Base-by-base conservation (phyloP, 257 asterid species). In the Przewalskia tangutica region DNA sequence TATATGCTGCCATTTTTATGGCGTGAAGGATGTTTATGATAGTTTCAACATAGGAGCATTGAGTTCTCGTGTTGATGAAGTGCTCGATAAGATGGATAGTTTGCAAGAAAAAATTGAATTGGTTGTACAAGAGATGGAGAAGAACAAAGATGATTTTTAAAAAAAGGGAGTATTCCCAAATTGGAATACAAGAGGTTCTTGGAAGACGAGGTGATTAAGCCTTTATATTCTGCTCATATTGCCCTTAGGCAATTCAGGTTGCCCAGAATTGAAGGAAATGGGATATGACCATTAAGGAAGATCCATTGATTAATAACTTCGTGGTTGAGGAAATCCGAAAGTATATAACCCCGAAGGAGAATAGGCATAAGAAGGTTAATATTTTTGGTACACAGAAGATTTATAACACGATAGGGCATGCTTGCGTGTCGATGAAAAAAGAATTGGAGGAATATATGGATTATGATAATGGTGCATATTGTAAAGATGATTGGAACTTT, bases 381-480 rank as follows among this genome's bases (percentile, higher is more conserved):
- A 89, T 93, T 3, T 95, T 90, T 23, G 95, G 98, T 68, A 79
- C 89, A 10, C 91, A 86, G 75, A 89, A 82, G 82, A 86, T 92
- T 1, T 84, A 91, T 85, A 95, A 85, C 91, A 86, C 97, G 82
- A 90, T 95, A 16, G 98, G 98, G 13, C 98, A 95, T 51, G 87
- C 95, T n/a, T 95, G 98, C 44, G 93, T 84, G 58, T 32, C 59
- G 23, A 82, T 92, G 93, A 93, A 88, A 85, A 89, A 86, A 62
- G 98, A 95, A 63, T 46, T 95, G 88, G 97, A 95, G 85, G 93
- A 92, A 85, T 95, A 90, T 71, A 93, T 95, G 98, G 93, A 92
- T 17, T 95, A 93, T 44, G 97, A 95, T 8, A 90, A 92, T 32
- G 98, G 98, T 4, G 92, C 98, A 3, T 95, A 91, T 60, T 95